These are phyloP conservation scores for Priceomyces medius DNA, from an alignment of 805 yeast genomes.

Conservation along the genomic window DNA sequence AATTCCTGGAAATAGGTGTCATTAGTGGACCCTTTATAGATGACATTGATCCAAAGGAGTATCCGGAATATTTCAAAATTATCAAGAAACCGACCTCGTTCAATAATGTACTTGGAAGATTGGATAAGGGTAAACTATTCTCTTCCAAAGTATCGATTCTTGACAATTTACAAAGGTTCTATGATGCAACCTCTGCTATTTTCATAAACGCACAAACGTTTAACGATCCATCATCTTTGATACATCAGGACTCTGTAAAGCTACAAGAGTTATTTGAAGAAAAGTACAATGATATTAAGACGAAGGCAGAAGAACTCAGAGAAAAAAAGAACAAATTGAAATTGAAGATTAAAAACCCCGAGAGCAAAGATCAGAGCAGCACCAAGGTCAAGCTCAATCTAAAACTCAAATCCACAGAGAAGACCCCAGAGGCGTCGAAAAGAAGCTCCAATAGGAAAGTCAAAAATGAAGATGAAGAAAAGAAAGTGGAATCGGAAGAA, in stretches of 20 bases:
- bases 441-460: conserved; percentile 12
- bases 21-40: conserved; percentile 73
- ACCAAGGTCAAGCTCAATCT: conserved; percentile 29
- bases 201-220: conserved; percentile 77
- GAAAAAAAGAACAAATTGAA: conserved; percentile 21
- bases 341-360: conserved; percentile 24
- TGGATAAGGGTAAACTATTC: conserved; percentile 49
- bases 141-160: conserved; percentile 24
- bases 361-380: conserved; percentile 16
- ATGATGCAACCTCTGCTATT: conserved; percentile 57
- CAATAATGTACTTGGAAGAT: conserved; percentile 50
- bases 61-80: conserved; percentile 78
- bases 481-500: conserved; percentile 6
- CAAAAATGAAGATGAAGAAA: conserved; percentile 16
- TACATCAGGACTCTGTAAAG: conserved; percentile 67
- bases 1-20: conserved; percentile 48
- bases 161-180: conserved; percentile 56
- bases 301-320: conserved; percentile 17
- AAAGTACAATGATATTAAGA: conserved; percentile 30
- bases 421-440: conserved; percentile 12
- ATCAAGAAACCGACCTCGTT: conserved; percentile 76
- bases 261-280: conserved; percentile 54
- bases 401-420: conserved; percentile 20
- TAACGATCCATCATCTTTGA: conserved; percentile 70
- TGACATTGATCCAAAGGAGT: conserved; percentile 64